phyloP scores from a whole-genome alignment of 768 basidiomycete species.

The Mycena venus region DNA sequence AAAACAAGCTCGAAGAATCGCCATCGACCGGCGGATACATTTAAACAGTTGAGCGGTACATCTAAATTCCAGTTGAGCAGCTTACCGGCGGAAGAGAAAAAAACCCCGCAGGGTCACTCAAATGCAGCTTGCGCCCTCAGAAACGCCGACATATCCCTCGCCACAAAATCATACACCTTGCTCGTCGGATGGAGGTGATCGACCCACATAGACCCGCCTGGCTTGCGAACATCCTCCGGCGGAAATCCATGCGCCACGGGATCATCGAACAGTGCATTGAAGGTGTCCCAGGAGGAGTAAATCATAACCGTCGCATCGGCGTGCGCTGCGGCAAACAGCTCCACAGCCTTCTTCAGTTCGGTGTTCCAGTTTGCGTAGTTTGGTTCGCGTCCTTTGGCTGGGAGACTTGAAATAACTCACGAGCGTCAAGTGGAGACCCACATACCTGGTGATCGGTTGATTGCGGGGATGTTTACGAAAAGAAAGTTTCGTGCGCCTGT shows the following conservation, averaged over 20 bases:
- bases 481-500: conserved; percentile 54
- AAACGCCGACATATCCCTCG: conserved; percentile 46
- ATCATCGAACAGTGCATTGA: conserved; percentile 53
- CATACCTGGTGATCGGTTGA: conserved; percentile 48
- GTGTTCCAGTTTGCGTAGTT: conserved; percentile 51
- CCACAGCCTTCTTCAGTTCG: conserved; percentile 37
- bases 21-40: too few species aligned
- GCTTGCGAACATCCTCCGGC: conserved; percentile 36
- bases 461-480: conserved; percentile 58
- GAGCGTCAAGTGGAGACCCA: background rate
- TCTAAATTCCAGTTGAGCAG: too few species aligned
- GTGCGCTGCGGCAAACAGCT: conserved; percentile 45
- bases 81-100: too few species aligned
- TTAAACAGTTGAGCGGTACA: too few species aligned
- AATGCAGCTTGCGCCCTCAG: conserved; percentile 17
- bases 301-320: conserved; percentile 51
- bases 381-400: background rate
- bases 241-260: conserved; percentile 48
- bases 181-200: conserved; percentile 56
- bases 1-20: too few species aligned
- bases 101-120: background rate
- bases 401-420: background rate
- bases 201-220: conserved; percentile 48
- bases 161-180: conserved; percentile 51
- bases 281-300: conserved; percentile 55